Base-by-base conservation (phyloP, 257 asterid genomes). In the Solanum stenotomum region DNA sequence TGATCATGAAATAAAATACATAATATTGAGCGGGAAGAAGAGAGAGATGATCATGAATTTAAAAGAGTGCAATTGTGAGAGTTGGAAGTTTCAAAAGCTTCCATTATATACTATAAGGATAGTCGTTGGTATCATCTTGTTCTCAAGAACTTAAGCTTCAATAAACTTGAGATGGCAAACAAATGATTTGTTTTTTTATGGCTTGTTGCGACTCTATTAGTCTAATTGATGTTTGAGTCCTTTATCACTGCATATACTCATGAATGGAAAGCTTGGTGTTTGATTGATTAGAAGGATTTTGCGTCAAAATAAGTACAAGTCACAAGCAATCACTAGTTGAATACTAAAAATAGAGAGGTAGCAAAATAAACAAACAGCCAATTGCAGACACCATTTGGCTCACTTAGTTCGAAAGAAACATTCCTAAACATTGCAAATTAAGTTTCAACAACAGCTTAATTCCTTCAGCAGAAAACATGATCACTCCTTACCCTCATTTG, bases 61-160 rank as follows among this genome's bases (percentile, higher is more conserved):
- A 95, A 94, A 92, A 91, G 95, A 92, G 72, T 94, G 98, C 94
- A 46, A 91, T 79, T 6, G 2, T 49, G 94, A 88, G 86, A 79
- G 90, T 38, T 77, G 16, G 84, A 40, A 35, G 82, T 74, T 34
- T 74, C 20, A 75, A 75, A 75, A 77, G 23, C 22, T 12, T 37
- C 22, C 83, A 38, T n/a, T 38, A 38, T 34, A 38, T 23, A 27
- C 22, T 4, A 38, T n/a, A 31, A 12, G 34, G 59, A 77, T 42
- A 38, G 84, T 77, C 59, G 16, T 38, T 38, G 34, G 84, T 38
- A 77, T 40, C 61, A 3, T n/a, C 84, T 77, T 38, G 59, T 77
- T 77, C 61, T 77, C 23, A 31, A 77, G 35, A 77, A 25, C 59
- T 23, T 77, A 22, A 40, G 84, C 61, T n/a, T 77, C 31, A 7